Conservation (phyloP, 176 grass and related monocot genomes). For the Oryza longistaminata region DNA sequence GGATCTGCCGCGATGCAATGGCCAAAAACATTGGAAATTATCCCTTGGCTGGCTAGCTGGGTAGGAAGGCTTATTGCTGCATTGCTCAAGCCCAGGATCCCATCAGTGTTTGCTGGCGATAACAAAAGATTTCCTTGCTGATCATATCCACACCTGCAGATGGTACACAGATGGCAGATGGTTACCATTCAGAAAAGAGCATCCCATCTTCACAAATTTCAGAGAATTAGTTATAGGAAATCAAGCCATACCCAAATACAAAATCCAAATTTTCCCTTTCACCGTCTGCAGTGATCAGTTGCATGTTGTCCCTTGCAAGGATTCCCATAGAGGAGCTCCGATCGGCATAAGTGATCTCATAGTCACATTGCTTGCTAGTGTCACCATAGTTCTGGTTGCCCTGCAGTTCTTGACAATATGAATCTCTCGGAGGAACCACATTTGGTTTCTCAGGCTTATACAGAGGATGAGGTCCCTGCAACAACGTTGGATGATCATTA, state of each 20-base stretch:
- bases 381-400: slow-evolving; percentile 57
- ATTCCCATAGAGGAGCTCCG: slow-evolving; percentile 67
- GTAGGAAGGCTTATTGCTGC: slow-evolving; percentile 64
- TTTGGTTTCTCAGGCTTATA: slow-evolving; percentile 58
- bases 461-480: slow-evolving; percentile 78
- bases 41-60: slow-evolving; percentile 68
- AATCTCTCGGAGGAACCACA: slow-evolving; percentile 50
- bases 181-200: not conserved
- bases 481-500: not conserved
- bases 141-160: slow-evolving; percentile 81
- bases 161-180: slow-evolving; percentile 4
- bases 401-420: slow-evolving; percentile 59
- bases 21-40: slow-evolving; percentile 72
- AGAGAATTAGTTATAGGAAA: not conserved
- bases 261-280: slow-evolving; percentile 54
- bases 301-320: slow-evolving; percentile 68
- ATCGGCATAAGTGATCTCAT: slow-evolving; percentile 74
- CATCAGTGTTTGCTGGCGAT: slow-evolving; percentile 65
- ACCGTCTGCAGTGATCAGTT: slow-evolving; percentile 51
- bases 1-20: slow-evolving; percentile 69
- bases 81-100: slow-evolving; percentile 71
- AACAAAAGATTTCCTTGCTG: slow-evolving; percentile 73
- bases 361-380: slow-evolving; percentile 68
- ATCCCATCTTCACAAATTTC: slow-evolving; percentile 1
- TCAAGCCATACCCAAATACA: slow-evolving; percentile 69